Percentiles rank a stretch among this genome's conserved stretches.
These are phyloP conservation scores for Sporopachydermia cereana DNA, from an alignment of 1,139 yeast species.

Conservation along the genomic window DNA sequence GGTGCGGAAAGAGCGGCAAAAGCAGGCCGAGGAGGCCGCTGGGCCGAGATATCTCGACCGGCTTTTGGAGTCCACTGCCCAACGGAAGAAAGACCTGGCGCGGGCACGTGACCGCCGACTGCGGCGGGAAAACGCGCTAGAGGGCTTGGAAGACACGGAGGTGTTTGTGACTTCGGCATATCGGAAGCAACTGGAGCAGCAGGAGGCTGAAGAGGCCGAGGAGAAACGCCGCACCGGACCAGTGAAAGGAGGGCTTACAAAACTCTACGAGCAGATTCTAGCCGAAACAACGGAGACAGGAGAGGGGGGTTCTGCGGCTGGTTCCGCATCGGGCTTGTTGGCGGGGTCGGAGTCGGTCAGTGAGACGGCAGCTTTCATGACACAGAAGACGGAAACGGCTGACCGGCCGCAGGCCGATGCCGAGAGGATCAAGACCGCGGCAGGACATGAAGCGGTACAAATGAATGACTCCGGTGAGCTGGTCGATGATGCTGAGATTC, in stretches of 20 bases:
- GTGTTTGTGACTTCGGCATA: constrained; percentile 34
- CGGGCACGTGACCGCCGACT: constrained; percentile 23
- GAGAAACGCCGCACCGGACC: constrained; percentile 19
- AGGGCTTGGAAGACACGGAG: constrained; percentile 28
- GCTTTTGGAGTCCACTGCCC: constrained; percentile 27
- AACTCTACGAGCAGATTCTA: constrained; percentile 13
- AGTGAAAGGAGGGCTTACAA: constrained; percentile 16
- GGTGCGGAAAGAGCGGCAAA: constrained; percentile 8
- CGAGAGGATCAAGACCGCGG: constrained; percentile 12
- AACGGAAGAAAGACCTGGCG: constrained; percentile 30
- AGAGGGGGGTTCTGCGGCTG: constrained; percentile 1
- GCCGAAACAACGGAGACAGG: neutral
- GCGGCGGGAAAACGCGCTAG: constrained; percentile 22
- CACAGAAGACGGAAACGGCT: neutral
- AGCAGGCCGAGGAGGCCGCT: constrained; percentile 9
- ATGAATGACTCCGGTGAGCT: constrained; percentile 21
- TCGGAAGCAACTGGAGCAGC: constrained; percentile 25
- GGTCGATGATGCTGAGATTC: constrained; percentile 19
- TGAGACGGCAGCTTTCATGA: neutral
- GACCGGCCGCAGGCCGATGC: constrained; percentile 10
- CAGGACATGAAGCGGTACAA: constrained; percentile 16
- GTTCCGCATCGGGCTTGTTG: too few relatives aligned
- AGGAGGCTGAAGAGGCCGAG: constrained; percentile 16
- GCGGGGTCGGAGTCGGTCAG: neutral
- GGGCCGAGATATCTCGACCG: constrained; percentile 27